Conservation (phyloP, 1,284 basidiomycete genomes). For the Boletellus sp. region DNA sequence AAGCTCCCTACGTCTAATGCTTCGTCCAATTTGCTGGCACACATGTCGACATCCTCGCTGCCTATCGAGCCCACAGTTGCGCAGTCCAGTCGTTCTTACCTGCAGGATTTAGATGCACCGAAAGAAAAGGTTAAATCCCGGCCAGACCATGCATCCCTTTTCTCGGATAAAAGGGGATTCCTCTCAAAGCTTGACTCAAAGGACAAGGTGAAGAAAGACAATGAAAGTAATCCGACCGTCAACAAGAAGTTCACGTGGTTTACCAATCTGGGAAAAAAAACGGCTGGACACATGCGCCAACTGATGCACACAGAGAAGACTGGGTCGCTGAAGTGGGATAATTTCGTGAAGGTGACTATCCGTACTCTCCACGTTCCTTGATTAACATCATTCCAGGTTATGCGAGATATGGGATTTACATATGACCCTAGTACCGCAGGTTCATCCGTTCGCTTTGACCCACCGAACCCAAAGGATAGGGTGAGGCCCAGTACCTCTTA, state of each 20-base stretch:
- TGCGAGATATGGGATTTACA: slow-evolving; percentile 73
- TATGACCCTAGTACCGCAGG: slow-evolving; percentile 73
- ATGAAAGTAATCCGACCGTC: slow-evolving; percentile 33
- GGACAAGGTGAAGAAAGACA: slow-evolving; percentile 37
- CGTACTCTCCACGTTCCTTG: neutral
- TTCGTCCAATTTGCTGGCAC: slow-evolving; percentile 29
- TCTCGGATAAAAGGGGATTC: slow-evolving; percentile 47
- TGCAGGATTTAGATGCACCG: slow-evolving; percentile 46
- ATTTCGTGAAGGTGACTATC: slow-evolving; percentile 50
- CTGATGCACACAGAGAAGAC: slow-evolving; percentile 57
- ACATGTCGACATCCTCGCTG: slow-evolving; percentile 44
- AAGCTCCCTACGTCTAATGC: slow-evolving; percentile 23
- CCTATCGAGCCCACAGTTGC: slow-evolving; percentile 47
- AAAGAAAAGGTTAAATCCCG: slow-evolving; percentile 72
- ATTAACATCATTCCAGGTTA: slow-evolving; percentile 44
- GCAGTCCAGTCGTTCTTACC: slow-evolving; percentile 68
- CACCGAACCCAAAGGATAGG: slow-evolving; percentile 54
- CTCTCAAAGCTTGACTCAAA: slow-evolving; percentile 47
- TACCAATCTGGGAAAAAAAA: slow-evolving; percentile 55
- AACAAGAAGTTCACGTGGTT: slow-evolving; percentile 52
- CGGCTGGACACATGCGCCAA: slow-evolving; percentile 57
- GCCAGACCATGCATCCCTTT: slow-evolving; percentile 50
- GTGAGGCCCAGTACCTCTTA: slow-evolving; percentile 36
- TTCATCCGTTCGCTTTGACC: slow-evolving; percentile 78
- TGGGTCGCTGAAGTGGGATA: slow-evolving; percentile 73